A percentile compares a stretch with the other conserved stretches of the same genome.
phyloP scores from a whole-genome alignment of 2,329 filamentous ascomycete species.

The Beauveria bassiana region DNA sequence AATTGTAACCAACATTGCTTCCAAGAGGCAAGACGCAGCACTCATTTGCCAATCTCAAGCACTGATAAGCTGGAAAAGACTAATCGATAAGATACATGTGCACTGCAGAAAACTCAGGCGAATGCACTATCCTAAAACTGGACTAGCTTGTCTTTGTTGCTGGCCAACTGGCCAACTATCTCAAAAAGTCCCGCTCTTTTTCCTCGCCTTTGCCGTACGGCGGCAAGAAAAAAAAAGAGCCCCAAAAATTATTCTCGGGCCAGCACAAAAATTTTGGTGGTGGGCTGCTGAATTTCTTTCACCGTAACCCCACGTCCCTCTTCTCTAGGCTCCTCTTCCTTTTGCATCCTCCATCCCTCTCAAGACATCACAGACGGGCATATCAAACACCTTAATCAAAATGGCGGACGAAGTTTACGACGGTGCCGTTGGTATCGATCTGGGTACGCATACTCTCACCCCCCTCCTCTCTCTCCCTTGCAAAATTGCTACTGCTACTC shows the following conservation, averaged over 20 bases:
- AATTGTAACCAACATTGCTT: too few relatives aligned
- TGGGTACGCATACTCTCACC: slow-evolving; percentile 57
- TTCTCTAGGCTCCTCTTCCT: slow-evolving; percentile 18
- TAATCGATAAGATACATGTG: slow-evolving; percentile 10
- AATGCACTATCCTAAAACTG: slow-evolving; percentile 14
- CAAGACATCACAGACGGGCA: slow-evolving; percentile 21
- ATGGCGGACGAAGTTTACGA: slow-evolving; percentile 99
- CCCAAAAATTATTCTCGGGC: slow-evolving; percentile 22
- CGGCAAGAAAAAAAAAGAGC: slow-evolving; percentile 23
- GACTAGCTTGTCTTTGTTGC: slow-evolving; percentile 14
- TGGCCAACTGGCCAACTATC: slow-evolving; percentile 1
- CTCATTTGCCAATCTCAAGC: too few relatives aligned
- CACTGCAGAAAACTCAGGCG: slow-evolving; percentile 20
- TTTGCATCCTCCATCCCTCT: slow-evolving; percentile 18
- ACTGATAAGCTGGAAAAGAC: neutral
- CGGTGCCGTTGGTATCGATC: slow-evolving; percentile 99
- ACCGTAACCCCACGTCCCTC: slow-evolving; percentile 27
- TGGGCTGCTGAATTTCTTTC: slow-evolving; percentile 29
- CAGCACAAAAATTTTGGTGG: slow-evolving; percentile 25
- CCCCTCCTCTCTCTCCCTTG: neutral
- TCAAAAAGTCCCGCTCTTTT: neutral
- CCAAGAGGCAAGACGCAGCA: too few relatives aligned
- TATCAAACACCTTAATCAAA: slow-evolving; percentile 31
- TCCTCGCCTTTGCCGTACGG: neutral
- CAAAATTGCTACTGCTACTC: neutral